Conservation (phyloP, 106 monocot genomes). For the Alisma plantagoaquatica region DNA sequence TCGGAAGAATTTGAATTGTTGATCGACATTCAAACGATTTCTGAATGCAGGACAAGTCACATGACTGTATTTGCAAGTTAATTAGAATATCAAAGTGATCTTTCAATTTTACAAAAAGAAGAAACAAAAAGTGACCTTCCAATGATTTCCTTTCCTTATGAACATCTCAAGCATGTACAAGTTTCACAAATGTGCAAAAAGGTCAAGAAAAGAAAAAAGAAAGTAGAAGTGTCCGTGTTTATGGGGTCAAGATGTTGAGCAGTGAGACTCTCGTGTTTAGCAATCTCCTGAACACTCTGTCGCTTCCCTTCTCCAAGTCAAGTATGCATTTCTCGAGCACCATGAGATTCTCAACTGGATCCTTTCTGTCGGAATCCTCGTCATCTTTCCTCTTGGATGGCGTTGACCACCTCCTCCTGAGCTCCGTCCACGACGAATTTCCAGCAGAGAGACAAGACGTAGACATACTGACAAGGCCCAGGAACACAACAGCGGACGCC, state of each 20-base stretch:
- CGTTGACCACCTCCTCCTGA: conserved; percentile 12
- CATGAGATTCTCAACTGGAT: conserved; percentile 22
- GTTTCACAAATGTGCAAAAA: too few relatives aligned
- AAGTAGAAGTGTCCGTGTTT: too few relatives aligned
- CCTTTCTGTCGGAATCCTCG: conserved; percentile 1
- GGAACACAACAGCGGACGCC: conserved; percentile 23
- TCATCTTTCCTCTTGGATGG: conserved; percentile 6
- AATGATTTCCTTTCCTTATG: too few relatives aligned
- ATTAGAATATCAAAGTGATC: too few relatives aligned
- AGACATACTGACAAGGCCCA: conserved; percentile 6
- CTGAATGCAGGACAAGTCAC: too few relatives aligned
- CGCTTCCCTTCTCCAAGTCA: conserved; percentile 31
- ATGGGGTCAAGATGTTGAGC: conserved; percentile 30
- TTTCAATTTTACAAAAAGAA: too few relatives aligned
- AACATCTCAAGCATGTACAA: too few relatives aligned
- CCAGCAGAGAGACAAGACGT: not conserved
- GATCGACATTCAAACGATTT: too few relatives aligned
- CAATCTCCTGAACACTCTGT: conserved; percentile 37
- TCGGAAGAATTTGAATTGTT: too few relatives aligned
- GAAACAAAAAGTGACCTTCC: too few relatives aligned
- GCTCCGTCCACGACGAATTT: conserved; percentile 1
- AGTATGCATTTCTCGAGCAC: conserved; percentile 32
- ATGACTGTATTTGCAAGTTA: too few relatives aligned
- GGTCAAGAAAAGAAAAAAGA: too few relatives aligned
- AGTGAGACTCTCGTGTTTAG: conserved; percentile 51